Conservation (phyloP, 768 basidiomycete genomes). For the Thelephora aurantiotincta region DNA sequence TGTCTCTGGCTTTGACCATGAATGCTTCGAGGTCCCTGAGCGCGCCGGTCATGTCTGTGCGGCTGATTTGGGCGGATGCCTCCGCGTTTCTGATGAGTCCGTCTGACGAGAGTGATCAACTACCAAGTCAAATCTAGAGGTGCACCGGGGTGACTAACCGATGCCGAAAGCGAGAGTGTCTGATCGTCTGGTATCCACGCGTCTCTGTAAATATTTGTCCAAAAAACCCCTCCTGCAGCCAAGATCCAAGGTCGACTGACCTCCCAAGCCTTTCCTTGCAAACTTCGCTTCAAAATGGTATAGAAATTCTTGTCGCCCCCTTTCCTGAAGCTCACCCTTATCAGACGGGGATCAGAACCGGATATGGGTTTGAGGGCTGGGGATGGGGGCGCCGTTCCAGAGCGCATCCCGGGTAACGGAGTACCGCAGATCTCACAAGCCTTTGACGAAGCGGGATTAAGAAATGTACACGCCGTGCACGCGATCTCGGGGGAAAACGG, state of each 20-base stretch:
- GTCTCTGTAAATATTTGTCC: constrained; percentile 12
- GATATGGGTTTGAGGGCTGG: constrained; percentile 12
- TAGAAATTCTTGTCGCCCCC: constrained; percentile 85
- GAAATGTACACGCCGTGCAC: constrained; percentile 85
- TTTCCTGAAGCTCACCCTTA: constrained; percentile 83
- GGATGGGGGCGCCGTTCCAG: constrained; percentile 11
- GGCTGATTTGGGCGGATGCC: constrained; percentile 44
- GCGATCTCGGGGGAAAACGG: constrained; percentile 30
- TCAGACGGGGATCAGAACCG: constrained; percentile 27
- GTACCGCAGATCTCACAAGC: constrained; percentile 83
- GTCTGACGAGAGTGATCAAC: constrained; percentile 35
- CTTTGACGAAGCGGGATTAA: constrained; percentile 65
- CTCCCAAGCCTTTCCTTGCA: constrained; percentile 71
- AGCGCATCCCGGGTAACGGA: constrained; percentile 29
- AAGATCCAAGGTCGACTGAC: no score
- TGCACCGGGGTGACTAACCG: background rate
- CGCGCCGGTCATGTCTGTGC: constrained; percentile 58
- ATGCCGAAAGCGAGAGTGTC: background rate
- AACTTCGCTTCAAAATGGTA: constrained; percentile 50
- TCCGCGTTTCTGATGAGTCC: constrained; percentile 74
- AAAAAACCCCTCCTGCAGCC: no score
- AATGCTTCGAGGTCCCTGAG: constrained; percentile 81
- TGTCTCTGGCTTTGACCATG: constrained; percentile 84
- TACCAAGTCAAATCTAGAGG: background rate
- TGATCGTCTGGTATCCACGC: background rate